Evolutionary conservation across 176 grass and related monocot genomes (phyloP), one percentile per base, ranked within the genome.

Genomic region (Poa annua): DNA sequence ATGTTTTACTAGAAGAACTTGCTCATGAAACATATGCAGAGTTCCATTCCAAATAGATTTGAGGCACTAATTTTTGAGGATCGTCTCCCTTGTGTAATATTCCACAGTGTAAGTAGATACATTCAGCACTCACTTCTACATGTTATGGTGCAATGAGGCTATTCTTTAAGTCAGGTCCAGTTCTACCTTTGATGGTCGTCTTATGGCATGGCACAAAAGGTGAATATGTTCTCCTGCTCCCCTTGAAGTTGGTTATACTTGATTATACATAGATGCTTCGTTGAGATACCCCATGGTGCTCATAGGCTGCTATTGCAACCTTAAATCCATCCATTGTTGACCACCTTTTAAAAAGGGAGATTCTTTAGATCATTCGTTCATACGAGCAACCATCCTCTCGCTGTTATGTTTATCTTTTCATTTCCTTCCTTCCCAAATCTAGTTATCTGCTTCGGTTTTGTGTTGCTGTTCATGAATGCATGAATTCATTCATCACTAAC

Each of bases 201-300:
- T 63, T 64, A 63, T 21, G n/a, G 0, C 78, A 77, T 33, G 62
- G 44, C 79, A 81, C 32, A 11, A 85, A 71, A 89, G 75, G 42
- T 4, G 44, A 71, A 63, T 60, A 33, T 36, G 13, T 62, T 83
- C 61, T 60, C 8, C 63, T 79, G 15, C 47, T 3, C 11, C 60
- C 26, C 70, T 69, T 79, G 24, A 64, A 68, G 55, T 84, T 79
- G 13, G 73, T 54, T 85, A 51, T 29, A 35, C 47, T 85, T 68
- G 52, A n/a, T 63, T 81, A 57, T 44, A 16, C 52, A 45, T 42
- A 77, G 53, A 59, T 81, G 71, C 44, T 85, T 85, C 51, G 44
- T 51, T 19, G 8, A 62, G 51, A 89, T 89, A 34, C 42, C 16
- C 11, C 5, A 1, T 42, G 64, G 44, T 71, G 78, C 72, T 64